Conservation (phyloP, 768 basidiomycete species). For the Boletus pseudo-olivaceus region DNA sequence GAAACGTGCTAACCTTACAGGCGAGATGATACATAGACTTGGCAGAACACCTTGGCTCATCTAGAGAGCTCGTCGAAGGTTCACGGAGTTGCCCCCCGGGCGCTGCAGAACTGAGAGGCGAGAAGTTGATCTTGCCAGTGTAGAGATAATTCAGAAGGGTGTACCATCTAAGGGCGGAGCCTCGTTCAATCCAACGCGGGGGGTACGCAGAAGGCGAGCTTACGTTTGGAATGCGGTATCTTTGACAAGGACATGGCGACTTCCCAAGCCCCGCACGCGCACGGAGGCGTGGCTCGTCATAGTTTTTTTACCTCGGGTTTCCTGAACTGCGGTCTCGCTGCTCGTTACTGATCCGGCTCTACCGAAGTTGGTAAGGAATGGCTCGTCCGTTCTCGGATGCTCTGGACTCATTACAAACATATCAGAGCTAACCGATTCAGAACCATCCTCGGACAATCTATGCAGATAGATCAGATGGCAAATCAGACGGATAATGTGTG, state of each 20-base stretch:
- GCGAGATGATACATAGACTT: constrained; percentile 46
- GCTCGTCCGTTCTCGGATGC: constrained; percentile 2
- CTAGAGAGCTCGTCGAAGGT: background rate
- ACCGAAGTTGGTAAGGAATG: background rate
- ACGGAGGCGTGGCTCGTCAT: background rate
- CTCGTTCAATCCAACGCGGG: background rate
- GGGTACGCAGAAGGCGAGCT: background rate
- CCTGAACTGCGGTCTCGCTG: background rate
- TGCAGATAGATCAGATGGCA: background rate
- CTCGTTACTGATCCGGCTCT: background rate
- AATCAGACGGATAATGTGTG: background rate
- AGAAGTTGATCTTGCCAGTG: constrained; percentile 32
- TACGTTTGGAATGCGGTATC: constrained; percentile 28
- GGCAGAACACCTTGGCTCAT: constrained; percentile 32
- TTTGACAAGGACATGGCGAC: constrained; percentile 21
- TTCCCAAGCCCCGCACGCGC: background rate
- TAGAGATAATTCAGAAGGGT: constrained; percentile 40
- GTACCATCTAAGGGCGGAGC: constrained; percentile 30
- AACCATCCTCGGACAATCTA: constrained; percentile 14
- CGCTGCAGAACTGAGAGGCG: constrained; percentile 26
- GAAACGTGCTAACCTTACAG: constrained; percentile 28
- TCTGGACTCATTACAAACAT: constrained; percentile 16
- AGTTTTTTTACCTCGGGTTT: background rate
- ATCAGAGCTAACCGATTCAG: constrained; percentile 16
- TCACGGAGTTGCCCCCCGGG: background rate